Evolutionary conservation across 2,329 filamentous ascomycete species (phyloP), one percentile per base, ranked within the genome.

Genomic region (Cladobotryum protrusum): DNA sequence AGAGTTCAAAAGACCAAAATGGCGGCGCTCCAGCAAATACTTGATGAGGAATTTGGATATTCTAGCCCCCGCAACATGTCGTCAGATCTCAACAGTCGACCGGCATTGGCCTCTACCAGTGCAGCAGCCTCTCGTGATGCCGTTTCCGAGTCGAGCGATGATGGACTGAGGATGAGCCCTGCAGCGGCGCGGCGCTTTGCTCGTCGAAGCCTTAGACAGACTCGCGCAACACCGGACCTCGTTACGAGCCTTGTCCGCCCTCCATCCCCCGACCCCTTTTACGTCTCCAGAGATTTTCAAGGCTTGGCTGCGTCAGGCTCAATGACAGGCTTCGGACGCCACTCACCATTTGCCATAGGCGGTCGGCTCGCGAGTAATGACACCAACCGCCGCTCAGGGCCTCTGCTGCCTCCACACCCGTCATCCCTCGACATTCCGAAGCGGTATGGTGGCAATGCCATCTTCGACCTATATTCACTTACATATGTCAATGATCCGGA

Each of bases 381-480:
- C 42, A 52, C 58, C 11, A 59, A 63, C 34, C 61, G 62, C 7
- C 62, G 65, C 19, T 66, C 66, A 1, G 66, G 67, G 7, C 67
- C 67, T 18, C 48, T 69, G 32, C 49, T 63, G 33, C 54, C 64
- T 36, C 68, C 68, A 9, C 68, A 71, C 50, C 63, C 52, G 9
- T 70, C 67, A 1, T 71, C 68, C 4, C 62, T 71, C 45, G 68
- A 68, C 44, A 67, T 71, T 9, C 68, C 68, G 2, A 62, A 60
- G 43, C 63, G 62, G 24, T 69, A 69, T 50, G 68, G 68, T 19
- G 68, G 68, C 50, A 56, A 60, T 43, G 60, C 61, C 56, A 57
- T 71, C 47, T 70, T 77, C 52, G 74, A 77, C 59, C 63, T 77
- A 59, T 69, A 71, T 53, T 64, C 68, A 3, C 64, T 77, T 53